Evolutionary conservation across 352 stramenopile species (phyloP).

Genomic region (Phytopythium mirpurense): DNA sequence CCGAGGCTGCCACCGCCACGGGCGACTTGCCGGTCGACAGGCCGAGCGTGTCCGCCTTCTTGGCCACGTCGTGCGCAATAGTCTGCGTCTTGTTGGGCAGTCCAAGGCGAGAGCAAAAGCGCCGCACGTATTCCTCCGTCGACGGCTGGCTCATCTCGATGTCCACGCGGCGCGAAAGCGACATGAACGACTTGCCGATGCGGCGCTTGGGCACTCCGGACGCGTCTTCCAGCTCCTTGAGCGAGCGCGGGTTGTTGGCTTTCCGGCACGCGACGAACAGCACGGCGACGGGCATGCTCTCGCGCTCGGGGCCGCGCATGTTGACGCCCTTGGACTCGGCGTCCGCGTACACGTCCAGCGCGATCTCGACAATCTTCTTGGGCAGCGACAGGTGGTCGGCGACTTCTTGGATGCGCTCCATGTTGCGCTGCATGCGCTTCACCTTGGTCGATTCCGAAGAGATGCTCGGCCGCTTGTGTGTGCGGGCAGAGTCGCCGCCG

Average conservation of each 20-base stretch:
- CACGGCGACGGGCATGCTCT: conserved; percentile 58
- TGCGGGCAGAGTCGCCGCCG: conserved; percentile 14
- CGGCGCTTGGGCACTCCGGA: conserved; percentile 66
- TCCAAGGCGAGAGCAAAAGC: conserved; percentile 70
- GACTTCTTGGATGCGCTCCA: conserved; percentile 63
- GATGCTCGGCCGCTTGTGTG: conserved; percentile 58
- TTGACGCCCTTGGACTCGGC: conserved; percentile 59
- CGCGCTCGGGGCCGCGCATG: conserved; percentile 57
- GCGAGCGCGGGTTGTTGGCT: conserved; percentile 48
- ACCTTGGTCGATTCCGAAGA: conserved; percentile 51
- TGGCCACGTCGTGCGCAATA: conserved; percentile 69
- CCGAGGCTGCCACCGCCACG: conserved; percentile 63
- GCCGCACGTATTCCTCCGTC: conserved; percentile 72
- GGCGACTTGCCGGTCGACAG: conserved; percentile 66
- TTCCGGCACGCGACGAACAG: conserved; percentile 77
- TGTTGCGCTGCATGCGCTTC: conserved; percentile 63
- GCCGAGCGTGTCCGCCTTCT: conserved; percentile 63
- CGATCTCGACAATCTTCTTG: conserved; percentile 68
- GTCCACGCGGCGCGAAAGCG: conserved; percentile 39
- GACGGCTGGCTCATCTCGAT: conserved; percentile 65
- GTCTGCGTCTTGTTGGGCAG: conserved; percentile 73
- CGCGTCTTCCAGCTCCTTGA: conserved; percentile 78
- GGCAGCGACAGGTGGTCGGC: conserved; percentile 57
- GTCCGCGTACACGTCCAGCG: conserved; percentile 64
- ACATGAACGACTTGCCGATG: conserved; percentile 81